Conservation (phyloP, 2,329 filamentous ascomycete species). For the Hansfordia pulvinata region DNA sequence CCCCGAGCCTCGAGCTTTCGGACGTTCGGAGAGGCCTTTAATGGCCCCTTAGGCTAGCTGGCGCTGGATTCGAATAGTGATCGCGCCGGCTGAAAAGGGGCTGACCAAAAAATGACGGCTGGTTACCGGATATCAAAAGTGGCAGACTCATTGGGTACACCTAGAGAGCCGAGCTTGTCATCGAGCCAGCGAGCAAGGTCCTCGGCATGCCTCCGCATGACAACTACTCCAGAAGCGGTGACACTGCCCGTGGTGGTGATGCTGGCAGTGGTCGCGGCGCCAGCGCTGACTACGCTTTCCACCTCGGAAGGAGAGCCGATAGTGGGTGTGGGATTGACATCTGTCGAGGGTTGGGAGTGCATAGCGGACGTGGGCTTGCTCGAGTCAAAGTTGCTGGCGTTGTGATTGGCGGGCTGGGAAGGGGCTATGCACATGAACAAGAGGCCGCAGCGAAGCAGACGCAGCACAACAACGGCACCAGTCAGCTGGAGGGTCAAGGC, state of each 20-base stretch:
- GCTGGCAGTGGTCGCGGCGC: conserved; percentile 29
- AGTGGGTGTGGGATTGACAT: conserved; percentile 17
- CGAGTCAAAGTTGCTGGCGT: conserved; percentile 2
- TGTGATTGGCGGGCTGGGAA: conserved; percentile 17
- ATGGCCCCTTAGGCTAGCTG: conserved; percentile 2
- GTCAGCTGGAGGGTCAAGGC: conserved; percentile 45
- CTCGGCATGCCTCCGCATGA: conserved; percentile 40
- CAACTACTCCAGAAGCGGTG: conserved; percentile 30
- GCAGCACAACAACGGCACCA: conserved; percentile 44
- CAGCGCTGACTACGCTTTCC: conserved; percentile 31
- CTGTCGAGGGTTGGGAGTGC: conserved; percentile 7
- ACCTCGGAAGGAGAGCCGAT: conserved; percentile 26
- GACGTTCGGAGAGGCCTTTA: too few species aligned
- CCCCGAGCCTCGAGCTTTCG: too few species aligned
- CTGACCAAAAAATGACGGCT: too few species aligned
- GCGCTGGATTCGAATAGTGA: too few species aligned
- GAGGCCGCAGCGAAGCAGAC: conserved; percentile 42
- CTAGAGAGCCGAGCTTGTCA: conserved; percentile 39
- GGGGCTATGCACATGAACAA: conserved; percentile 48
- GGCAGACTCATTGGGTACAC: conserved; percentile 36
- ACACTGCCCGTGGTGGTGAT: conserved; percentile 19
- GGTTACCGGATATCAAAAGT: too few species aligned
- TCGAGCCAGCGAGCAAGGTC: conserved; percentile 47
- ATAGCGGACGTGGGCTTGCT: conserved; percentile 5
- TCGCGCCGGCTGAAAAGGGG: too few species aligned